Conservation (phyloP, 176 grass and related monocot genomes). For the Juncus inflexus region DNA sequence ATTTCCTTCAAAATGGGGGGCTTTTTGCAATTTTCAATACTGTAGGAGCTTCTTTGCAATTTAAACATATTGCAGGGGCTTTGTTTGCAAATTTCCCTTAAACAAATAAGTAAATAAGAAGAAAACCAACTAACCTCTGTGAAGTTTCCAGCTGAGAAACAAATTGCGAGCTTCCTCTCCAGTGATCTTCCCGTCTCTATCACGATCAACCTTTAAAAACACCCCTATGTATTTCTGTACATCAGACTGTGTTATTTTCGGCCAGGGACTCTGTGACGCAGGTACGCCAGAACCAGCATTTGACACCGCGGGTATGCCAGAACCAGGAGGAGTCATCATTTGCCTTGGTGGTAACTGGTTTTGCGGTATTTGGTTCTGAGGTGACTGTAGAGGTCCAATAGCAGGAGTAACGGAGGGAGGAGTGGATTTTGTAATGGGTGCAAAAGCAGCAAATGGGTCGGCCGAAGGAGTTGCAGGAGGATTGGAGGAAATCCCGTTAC, state of each 20-base stretch:
- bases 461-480: constrained; percentile 40
- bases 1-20: too few relatives aligned
- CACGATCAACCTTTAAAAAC: constrained; percentile 94
- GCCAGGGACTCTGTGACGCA: constrained; percentile 60
- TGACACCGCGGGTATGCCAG: constrained; percentile 33
- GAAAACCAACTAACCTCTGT: constrained; percentile 60
- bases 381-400: constrained; percentile 44
- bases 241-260: constrained; percentile 86
- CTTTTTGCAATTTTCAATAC: too few relatives aligned
- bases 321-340: constrained; percentile 32
- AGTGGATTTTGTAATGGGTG: constrained; percentile 36
- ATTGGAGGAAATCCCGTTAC: constrained; percentile 46
- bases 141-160: constrained; percentile 96
- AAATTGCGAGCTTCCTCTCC: constrained; percentile 94
- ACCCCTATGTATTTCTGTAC: constrained; percentile 83
- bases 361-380: constrained; percentile 40
- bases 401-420: constrained; percentile 34
- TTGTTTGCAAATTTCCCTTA: too few relatives aligned
- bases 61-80: too few relatives aligned
- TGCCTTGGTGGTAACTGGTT: constrained; percentile 38
- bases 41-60: too few relatives aligned
- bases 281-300: constrained; percentile 38
- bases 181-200: constrained; percentile 96
- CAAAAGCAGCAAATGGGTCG: constrained; percentile 43
- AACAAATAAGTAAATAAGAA: constrained; percentile 14